Base-by-base conservation (phyloP, 1,284 basidiomycete species). In the Rhodotorula sp. region DNA sequence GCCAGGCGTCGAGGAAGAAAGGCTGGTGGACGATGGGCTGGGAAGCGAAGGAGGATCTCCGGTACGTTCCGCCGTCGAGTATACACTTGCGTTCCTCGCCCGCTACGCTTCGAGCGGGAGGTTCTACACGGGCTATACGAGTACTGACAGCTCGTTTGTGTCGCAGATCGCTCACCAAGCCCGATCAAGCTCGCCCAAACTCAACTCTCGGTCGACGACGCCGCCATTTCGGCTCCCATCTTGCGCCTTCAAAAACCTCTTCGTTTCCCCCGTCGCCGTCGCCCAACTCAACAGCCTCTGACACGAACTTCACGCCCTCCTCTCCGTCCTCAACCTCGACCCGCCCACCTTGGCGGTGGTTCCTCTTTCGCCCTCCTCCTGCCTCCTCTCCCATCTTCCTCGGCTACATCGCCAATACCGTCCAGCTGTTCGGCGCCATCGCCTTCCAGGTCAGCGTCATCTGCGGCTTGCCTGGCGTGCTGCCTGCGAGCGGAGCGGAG, bases 361-460 rank as follows among this genome's bases (percentile, higher is more conserved):
- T 60, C 54, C 70, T 65, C 51, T 20, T 63, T 31, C 54, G 53
- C 16, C 30, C 62, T 2, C 22, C 18, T 22, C 20, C 30, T 44
- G 13, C 40, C 40, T 44, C 40, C 24, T 40, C 37, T 40, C 55
- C 37, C 15, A 34, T 37, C 18, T 59, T 63, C n/a, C 44, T 75
- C 18, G 73, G 65, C 7, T 75, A 70, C 59, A 34, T 68, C 46
- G 73, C 73, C 26, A 73, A 67, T 51, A 22, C 60, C 7, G 37
- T 75, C 26, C 73, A 75, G 46, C 55, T 70, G 10, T 63, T 73
- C 34, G 71, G 71, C 18, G 71, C 71, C 10, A 52, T 26, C 11
- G 30, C 55, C 16, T 75, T 75, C 62, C 63, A 56, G n/a, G 52
- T 75, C n/a, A 56, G 56, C 7, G 59, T 62, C 7, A 54, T 73